Conservation (phyloP, 495 filamentous ascomycete genomes). For the Penicillium malachiteum region DNA sequence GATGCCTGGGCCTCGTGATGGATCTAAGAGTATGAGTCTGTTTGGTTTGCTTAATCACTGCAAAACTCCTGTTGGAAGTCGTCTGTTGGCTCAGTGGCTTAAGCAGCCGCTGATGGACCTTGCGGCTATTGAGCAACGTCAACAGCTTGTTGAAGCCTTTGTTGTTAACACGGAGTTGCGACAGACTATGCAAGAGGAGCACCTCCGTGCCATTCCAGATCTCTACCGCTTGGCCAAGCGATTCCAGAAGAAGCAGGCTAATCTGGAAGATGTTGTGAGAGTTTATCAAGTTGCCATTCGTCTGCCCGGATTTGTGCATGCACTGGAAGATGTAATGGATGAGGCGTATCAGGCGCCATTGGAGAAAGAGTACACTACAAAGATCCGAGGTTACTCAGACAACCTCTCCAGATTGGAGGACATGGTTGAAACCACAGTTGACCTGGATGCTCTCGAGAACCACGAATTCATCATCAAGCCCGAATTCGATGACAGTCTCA, state of each 20-base stretch:
- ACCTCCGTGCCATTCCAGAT: constrained; percentile 90
- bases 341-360: constrained; percentile 87
- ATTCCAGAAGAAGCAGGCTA: constrained; percentile 87
- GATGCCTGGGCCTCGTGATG: constrained; percentile 93
- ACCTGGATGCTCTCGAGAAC: constrained; percentile 91
- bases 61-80: constrained; percentile 91
- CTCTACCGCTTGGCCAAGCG: constrained; percentile 91
- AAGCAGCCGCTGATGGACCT: constrained; percentile 97
- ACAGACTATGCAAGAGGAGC: constrained; percentile 97
- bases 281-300: constrained; percentile 94
- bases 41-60: constrained; percentile 96
- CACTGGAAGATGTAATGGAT: constrained; percentile 92
- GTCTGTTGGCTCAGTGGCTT: constrained; percentile 91
- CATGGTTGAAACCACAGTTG: constrained; percentile 98
- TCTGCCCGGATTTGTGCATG: constrained; percentile 83
- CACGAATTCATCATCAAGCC: constrained; percentile 99
- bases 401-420: constrained; percentile 85
- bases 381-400: constrained; percentile 72
- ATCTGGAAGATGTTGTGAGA: constrained; percentile 91
- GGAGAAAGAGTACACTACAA: constrained; percentile 83
- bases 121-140: constrained; percentile 83
- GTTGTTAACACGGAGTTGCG: constrained; percentile 89
- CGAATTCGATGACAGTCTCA: constrained; percentile 89
- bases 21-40: constrained; percentile 95
- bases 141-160: constrained; percentile 94